Conservation (phyloP, 2,329 filamentous ascomycete species). For the Rhynchosporium secalis region DNA sequence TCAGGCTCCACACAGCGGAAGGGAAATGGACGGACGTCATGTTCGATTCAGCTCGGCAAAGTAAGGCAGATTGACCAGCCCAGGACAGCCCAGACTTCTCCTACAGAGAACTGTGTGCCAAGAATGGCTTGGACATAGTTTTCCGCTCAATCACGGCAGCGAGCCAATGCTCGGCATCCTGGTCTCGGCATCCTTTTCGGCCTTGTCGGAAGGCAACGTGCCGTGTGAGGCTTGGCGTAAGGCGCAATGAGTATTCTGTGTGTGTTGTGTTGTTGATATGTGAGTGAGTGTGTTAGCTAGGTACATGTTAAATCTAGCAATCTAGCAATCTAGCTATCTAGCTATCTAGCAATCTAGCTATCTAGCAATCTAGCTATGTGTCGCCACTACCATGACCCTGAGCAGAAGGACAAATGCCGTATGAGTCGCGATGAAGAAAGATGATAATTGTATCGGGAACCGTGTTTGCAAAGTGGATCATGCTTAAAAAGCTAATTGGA, state of each 20-base stretch:
- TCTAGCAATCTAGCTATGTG: no score
- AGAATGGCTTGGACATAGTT: not conserved
- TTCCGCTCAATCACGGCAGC: conserved; percentile 2
- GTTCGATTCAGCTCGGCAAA: not conserved
- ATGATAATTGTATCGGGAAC: no score
- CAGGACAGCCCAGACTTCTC: not conserved
- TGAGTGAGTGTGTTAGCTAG: no score
- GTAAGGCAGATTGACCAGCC: not conserved
- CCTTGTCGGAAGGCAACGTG: not conserved
- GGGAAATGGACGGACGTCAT: conserved; percentile 6
- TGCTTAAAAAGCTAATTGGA: no score
- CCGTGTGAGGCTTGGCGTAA: conserved; percentile 4
- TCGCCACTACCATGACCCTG: no score
- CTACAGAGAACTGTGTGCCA: conserved; percentile 2
- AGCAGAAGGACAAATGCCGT: no score
- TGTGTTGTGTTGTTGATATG: no score
- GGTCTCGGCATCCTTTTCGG: not conserved
- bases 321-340: no score
- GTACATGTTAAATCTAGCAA: no score
- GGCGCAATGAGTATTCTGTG: not conserved
- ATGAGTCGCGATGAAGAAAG: no score
- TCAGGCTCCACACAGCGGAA: not conserved
- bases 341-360: no score
- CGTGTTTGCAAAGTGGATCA: no score
- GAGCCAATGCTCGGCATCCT: conserved; percentile 7